Base-by-base conservation (phyloP, 306 rosid genomes). In the Rosa persica region DNA sequence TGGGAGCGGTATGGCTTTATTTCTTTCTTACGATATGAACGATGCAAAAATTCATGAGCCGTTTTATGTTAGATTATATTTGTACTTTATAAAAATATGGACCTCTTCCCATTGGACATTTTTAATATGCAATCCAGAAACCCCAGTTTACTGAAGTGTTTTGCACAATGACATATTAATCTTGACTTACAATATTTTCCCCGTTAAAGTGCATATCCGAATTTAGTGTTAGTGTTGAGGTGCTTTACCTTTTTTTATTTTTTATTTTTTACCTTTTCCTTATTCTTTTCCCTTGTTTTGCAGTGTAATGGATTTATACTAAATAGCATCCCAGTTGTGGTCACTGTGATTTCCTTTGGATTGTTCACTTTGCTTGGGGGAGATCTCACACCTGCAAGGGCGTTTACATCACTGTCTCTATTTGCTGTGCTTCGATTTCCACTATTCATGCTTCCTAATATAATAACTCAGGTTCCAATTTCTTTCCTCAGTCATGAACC, bases 381-480 rank as follows among this genome's bases (percentile, higher is more conserved):
- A 72, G 80, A 93, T 85, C 82, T 95, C 82, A 95, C 99, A 77
- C 98, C 99, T 72, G 87, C 99, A 8, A 89, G 93, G 86, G 99
- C 99, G 70, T 95, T 95, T 81, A 95, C 99, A 46, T 93, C 99
- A 9, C 91, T 95, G 76, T 93, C 99, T 76, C 89, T 95, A 83
- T 95, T 92, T 86, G 81, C 98, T 51, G 98, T 95, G 87, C 93
- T 95, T 70, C 98, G 98, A 52, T 95, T 92, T 86, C 98, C 98
- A 71, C 95, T 95, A 57, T 95, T 91, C 89, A 87, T 95, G 97
- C 98, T 95, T 84, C 98, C 98, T 43, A 92, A 95, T 85, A 91
- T 89, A 46, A 95, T 95, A 80, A 95, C 98, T 66, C 98, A 92
- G 98, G 98, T 95, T 82, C 65, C 3, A 5, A 39, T 25, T 78